Evolutionary conservation across 2,329 filamentous ascomycete genomes (phyloP).

Genomic region (Trichoderma sp.): DNA sequence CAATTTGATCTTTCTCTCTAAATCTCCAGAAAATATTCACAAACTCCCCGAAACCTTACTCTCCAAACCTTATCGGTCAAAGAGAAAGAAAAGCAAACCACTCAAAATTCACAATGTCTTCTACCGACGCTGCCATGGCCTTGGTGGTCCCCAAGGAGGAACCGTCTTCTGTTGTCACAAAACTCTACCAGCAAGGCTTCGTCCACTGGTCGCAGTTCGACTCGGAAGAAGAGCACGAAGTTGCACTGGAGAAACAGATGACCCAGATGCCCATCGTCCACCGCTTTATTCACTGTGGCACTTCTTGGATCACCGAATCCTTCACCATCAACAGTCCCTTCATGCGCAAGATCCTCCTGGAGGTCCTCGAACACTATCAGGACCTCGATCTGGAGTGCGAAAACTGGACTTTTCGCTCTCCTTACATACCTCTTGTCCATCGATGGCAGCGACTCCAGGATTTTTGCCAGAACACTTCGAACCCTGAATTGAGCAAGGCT

Average conservation of each 20-base stretch:
- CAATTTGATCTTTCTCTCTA: neutral
- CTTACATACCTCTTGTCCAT: neutral
- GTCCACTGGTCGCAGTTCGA: neutral
- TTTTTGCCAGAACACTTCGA: neutral
- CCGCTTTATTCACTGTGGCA: neutral
- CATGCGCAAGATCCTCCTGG: neutral
- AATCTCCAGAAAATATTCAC: neutral
- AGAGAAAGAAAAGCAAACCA: neutral
- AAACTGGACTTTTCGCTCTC: neutral
- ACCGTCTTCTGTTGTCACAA: neutral
- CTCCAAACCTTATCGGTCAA: accelerated
- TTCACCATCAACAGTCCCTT: neutral
- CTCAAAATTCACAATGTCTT: neutral
- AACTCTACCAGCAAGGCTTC: neutral
- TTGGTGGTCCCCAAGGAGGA: neutral
- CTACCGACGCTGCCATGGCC: neutral
- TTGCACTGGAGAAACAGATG: neutral
- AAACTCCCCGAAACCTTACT: no score
- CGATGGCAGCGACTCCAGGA: neutral
- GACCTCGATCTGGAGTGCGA: neutral
- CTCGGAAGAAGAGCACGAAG: neutral
- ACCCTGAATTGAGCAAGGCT: neutral
- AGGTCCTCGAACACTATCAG: neutral
- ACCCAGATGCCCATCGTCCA: neutral
- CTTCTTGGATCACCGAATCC: neutral